phyloP scores from a whole-genome alignment of 768 basidiomycete genomes.

The Lactifluus hygrophoroides region DNA sequence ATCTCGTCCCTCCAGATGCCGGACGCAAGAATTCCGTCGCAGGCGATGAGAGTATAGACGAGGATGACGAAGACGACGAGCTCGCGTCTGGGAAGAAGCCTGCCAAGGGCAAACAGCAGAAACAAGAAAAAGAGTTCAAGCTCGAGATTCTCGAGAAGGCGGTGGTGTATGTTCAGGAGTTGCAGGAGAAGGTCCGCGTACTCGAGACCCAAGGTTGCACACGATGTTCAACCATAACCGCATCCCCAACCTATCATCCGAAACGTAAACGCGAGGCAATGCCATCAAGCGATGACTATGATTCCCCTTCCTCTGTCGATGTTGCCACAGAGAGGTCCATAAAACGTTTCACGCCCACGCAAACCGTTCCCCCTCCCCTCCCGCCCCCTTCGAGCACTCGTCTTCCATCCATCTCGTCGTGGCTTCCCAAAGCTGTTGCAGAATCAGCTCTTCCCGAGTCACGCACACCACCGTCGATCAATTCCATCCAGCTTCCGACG shows the following conservation, averaged over 20 bases:
- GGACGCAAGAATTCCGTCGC: conserved; percentile 29
- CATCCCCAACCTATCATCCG: not conserved
- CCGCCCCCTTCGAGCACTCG: conserved; percentile 5
- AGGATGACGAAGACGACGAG: conserved; percentile 24
- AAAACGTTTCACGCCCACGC: conserved; percentile 4
- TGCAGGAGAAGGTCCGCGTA: conserved; percentile 17
- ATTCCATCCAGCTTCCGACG: conserved; percentile 17
- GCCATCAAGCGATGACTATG: conserved; percentile 5
- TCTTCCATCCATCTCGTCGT: conserved; percentile 20
- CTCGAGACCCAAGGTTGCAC: conserved; percentile 12
- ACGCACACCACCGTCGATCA: not conserved
- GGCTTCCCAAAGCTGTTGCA: conserved; percentile 12
- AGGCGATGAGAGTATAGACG: conserved; percentile 34
- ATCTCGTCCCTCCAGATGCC: conserved; percentile 53
- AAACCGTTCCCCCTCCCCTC: not conserved
- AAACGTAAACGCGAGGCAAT: conserved; percentile 15
- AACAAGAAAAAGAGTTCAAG: conserved; percentile 21
- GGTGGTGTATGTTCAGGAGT: conserved; percentile 20
- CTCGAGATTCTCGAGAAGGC: conserved; percentile 20
- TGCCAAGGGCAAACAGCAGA: conserved; percentile 2
- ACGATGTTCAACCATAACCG: not conserved
- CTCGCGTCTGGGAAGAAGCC: conserved; percentile 6
- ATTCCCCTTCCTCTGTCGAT: conserved; percentile 1
- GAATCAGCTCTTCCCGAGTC: not conserved
- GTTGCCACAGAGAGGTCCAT: not conserved